phyloP scores from a whole-genome alignment of 2,329 filamentous ascomycete species.

The Phialemoniopsis sp. region DNA sequence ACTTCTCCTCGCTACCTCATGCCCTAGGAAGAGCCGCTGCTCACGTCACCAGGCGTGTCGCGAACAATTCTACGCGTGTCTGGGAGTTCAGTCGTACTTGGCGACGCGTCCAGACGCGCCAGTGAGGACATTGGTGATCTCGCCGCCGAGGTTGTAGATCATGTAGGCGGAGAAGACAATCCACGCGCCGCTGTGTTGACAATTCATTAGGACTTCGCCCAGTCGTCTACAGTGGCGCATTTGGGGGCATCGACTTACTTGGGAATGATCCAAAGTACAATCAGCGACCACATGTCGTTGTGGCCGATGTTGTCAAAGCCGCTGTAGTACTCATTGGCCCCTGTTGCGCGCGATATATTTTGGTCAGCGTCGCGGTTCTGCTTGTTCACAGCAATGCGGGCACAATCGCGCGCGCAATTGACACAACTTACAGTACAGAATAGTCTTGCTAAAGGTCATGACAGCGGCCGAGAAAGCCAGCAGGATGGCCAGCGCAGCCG shows the following conservation, averaged over 20 bases:
- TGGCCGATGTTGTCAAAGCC: constrained; percentile 55
- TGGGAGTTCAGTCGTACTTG: constrained; percentile 32
- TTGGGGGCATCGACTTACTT: constrained; percentile 43
- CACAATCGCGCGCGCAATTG: neutral
- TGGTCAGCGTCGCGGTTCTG: no score
- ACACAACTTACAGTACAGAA: constrained; percentile 50
- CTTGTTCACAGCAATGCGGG: no score
- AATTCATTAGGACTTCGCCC: constrained; percentile 4
- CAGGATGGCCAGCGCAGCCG: constrained; percentile 39
- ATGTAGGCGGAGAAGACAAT: constrained; percentile 49
- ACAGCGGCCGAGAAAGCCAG: constrained; percentile 49
- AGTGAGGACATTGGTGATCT: constrained; percentile 43
- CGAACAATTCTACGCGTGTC: no score
- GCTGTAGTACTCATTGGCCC: constrained; percentile 53
- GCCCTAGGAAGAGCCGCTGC: no score
- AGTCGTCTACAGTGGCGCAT: no score
- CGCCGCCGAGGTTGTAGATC: constrained; percentile 40
- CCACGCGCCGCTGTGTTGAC: constrained; percentile 44
- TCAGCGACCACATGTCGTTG: constrained; percentile 37
- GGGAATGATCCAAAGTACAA: constrained; percentile 53
- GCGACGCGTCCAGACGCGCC: constrained; percentile 23
- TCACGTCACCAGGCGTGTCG: no score
- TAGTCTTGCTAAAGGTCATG: constrained; percentile 61
- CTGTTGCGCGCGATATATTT: no score
- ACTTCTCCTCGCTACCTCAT: no score